phyloP scores from a whole-genome alignment of 2,329 filamentous ascomycete species.

The Aspergillus jensenii region DNA sequence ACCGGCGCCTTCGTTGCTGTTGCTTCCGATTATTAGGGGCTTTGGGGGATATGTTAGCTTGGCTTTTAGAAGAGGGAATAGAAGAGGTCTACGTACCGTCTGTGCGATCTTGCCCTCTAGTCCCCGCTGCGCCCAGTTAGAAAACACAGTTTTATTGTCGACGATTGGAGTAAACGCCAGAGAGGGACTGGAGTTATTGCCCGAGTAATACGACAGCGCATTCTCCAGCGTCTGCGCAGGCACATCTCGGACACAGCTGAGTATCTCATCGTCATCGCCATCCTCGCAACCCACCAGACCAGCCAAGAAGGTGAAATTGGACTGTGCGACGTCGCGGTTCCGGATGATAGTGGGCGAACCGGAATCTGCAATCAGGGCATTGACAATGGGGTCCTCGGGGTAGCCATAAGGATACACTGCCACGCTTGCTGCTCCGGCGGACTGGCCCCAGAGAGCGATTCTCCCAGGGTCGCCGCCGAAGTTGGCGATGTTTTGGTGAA shows the following conservation, averaged over 20 bases:
- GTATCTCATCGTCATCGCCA: background rate
- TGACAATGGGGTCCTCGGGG: constrained; percentile 33
- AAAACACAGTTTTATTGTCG: background rate
- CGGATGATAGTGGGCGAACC: constrained; percentile 4
- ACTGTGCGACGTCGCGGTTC: background rate
- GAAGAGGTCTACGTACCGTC: background rate
- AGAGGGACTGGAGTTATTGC: background rate
- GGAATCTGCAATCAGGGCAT: constrained; percentile 19
- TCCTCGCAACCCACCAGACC: background rate
- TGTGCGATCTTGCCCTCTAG: background rate
- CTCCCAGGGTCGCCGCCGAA: constrained; percentile 9
- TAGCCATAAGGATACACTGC: constrained; percentile 2
- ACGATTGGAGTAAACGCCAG: background rate
- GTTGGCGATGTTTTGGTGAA: constrained; percentile 8
- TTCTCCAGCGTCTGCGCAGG: background rate
- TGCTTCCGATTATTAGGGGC: background rate
- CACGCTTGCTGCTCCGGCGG: background rate
- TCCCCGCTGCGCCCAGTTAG: background rate
- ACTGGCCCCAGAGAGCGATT: constrained; percentile 8
- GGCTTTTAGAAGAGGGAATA: too few species aligned
- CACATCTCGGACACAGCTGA: background rate
- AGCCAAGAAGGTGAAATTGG: background rate
- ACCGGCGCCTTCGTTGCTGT: constrained; percentile 9
- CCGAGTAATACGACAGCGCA: background rate
- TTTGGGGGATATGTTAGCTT: background rate